phyloP scores from a whole-genome alignment of 495 filamentous ascomycete genomes.

The Apiosordaria backusii region DNA sequence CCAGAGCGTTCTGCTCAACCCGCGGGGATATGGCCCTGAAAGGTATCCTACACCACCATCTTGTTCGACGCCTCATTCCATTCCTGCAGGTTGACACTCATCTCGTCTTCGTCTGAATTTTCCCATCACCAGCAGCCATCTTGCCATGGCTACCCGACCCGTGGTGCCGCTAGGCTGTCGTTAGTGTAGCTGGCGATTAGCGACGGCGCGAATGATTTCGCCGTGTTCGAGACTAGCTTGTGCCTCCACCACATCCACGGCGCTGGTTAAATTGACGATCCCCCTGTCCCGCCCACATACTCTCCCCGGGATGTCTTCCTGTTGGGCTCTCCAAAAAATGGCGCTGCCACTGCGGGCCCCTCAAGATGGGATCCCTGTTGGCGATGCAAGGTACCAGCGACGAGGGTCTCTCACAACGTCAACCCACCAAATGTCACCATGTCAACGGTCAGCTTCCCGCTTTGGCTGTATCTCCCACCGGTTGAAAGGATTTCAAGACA shows the following conservation, averaged over 20 bases:
- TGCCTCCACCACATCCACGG: conserved; percentile 19
- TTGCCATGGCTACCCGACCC: conserved; percentile 13
- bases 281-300: conserved; percentile 20
- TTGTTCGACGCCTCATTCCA: background rate
- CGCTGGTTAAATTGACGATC: conserved; percentile 20
- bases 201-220: conserved; percentile 15
- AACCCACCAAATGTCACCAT: conserved; percentile 24
- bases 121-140: background rate
- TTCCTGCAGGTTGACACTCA: background rate
- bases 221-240: conserved; percentile 13
- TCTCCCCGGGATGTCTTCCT: conserved; percentile 29
- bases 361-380: conserved; percentile 13
- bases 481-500: background rate
- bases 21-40: background rate
- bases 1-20: background rate
- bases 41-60: background rate
- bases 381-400: conserved; percentile 21
- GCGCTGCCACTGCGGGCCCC: conserved; percentile 11
- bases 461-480: background rate
- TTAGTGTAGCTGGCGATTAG: conserved; percentile 27
- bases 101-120: background rate
- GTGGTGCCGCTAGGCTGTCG: conserved; percentile 15
- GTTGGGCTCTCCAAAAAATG: conserved; percentile 26
- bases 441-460: conserved; percentile 17
- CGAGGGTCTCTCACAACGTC: conserved; percentile 14